These are phyloP conservation scores for Saraca asoca DNA, from an alignment of 331 rosid genomes.

Conservation along the genomic window DNA sequence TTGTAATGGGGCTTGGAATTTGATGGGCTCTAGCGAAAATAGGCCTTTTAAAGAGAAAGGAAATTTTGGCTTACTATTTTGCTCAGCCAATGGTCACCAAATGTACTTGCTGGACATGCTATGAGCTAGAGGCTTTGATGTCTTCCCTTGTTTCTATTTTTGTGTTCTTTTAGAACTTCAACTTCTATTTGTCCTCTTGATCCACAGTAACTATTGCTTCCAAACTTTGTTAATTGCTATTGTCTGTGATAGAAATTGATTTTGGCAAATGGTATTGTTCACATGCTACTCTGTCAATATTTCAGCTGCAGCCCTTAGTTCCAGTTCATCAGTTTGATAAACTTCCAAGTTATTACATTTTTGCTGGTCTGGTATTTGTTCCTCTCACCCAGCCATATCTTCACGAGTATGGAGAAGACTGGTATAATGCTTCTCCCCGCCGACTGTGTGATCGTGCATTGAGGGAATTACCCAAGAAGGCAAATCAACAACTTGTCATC, in stretches of 20 bases:
- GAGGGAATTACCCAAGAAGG: constrained; percentile 77
- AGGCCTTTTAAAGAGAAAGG: too few species aligned
- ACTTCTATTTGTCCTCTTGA: too few species aligned
- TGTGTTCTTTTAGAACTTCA: too few species aligned
- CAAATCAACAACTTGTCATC: constrained; percentile 78
- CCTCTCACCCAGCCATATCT: constrained; percentile 89
- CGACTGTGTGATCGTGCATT: constrained; percentile 81
- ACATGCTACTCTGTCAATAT: constrained; percentile 23
- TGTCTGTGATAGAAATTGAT: constrained; percentile 16
- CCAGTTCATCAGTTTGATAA: constrained; percentile 93
- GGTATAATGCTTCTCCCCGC: constrained; percentile 91
- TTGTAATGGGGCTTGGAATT: too few species aligned
- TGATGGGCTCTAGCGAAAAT: too few species aligned
- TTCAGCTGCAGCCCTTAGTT: constrained; percentile 83
- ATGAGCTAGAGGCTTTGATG: too few species aligned
- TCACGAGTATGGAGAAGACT: constrained; percentile 92
- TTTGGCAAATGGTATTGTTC: constrained; percentile 15
- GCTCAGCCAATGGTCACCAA: too few species aligned
- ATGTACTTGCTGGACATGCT: too few species aligned
- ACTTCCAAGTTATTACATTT: constrained; percentile 87
- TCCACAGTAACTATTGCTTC: too few species aligned
- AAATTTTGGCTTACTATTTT: too few species aligned
- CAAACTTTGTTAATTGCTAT: neutral
- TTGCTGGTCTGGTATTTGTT: constrained; percentile 89
- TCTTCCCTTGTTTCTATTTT: too few species aligned